Evolutionary conservation across 1,284 basidiomycete genomes (phyloP).

Genomic region (Limonomyces culmigenus): DNA sequence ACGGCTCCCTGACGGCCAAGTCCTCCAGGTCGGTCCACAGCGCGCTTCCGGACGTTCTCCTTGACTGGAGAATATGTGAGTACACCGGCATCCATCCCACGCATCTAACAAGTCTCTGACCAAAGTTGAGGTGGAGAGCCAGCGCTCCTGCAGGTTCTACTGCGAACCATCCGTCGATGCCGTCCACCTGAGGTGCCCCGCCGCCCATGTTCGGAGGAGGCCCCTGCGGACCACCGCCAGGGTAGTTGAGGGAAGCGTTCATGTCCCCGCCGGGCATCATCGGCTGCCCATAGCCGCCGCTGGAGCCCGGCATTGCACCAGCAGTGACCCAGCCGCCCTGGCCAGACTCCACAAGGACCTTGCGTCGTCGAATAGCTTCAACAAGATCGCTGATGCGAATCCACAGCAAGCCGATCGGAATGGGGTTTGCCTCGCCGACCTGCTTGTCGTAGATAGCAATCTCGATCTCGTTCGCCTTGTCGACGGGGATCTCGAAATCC

Average conservation of each 20-base stretch:
- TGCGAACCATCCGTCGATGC: constrained; percentile 94
- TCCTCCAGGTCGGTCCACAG: constrained; percentile 75
- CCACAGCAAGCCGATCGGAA: constrained; percentile 94
- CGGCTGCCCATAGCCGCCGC: constrained; percentile 20
- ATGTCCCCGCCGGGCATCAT: constrained; percentile 16
- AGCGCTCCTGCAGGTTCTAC: constrained; percentile 97
- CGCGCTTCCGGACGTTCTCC: constrained; percentile 90
- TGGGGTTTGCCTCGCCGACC: constrained; percentile 59
- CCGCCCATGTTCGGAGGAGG: constrained; percentile 14
- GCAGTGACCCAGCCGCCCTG: constrained; percentile 92
- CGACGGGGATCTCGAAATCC: constrained; percentile 90
- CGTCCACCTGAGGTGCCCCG: constrained; percentile 35
- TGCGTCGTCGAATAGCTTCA: constrained; percentile 87
- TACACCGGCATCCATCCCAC: constrained; percentile 5
- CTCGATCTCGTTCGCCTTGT: constrained; percentile 98
- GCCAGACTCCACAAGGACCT: constrained; percentile 71
- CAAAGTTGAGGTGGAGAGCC: constrained; percentile 73
- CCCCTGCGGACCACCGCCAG: constrained; percentile 29
- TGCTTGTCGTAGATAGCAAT: constrained; percentile 93
- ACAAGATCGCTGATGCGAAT: constrained; percentile 90
- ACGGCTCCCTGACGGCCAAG: constrained; percentile 97
- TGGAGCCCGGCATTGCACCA: constrained; percentile 60
- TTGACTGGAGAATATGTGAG: constrained; percentile 46
- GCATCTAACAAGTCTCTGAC: constrained; percentile 26
- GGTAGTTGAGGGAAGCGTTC: constrained; percentile 33